Conservation (phyloP, 768 basidiomycete species). For the Pleurotus pulmonarius region DNA sequence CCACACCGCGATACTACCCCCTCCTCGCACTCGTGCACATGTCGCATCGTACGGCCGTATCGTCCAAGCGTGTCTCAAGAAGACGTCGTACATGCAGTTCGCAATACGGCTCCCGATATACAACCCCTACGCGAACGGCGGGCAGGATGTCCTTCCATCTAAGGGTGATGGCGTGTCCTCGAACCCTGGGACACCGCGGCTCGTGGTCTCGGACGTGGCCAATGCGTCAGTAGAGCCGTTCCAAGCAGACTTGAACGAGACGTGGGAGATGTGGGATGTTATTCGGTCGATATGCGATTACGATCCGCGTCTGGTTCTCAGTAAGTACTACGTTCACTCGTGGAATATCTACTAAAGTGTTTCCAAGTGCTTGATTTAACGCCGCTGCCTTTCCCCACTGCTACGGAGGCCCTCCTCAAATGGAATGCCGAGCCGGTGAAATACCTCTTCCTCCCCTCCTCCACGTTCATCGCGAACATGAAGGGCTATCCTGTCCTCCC, state of each 20-base stretch:
- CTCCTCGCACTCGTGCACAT: constrained; percentile 78
- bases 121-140: constrained; percentile 47
- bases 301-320: constrained; percentile 65
- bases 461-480: constrained; percentile 90
- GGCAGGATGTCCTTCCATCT: constrained; percentile 8
- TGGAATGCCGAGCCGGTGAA: constrained; percentile 95
- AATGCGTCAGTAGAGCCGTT: constrained; percentile 30
- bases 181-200: constrained; percentile 25
- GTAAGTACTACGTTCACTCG: constrained; percentile 36
- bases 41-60: constrained; percentile 93
- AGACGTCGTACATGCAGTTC: constrained; percentile 68
- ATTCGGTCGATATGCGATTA: constrained; percentile 90
- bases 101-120: constrained; percentile 83
- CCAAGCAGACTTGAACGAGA: constrained; percentile 62
- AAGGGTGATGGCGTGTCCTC: constrained; percentile 3
- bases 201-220: constrained; percentile 31
- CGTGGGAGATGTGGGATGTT: constrained; percentile 99
- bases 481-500: constrained; percentile 97
- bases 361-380: constrained; percentile 83
- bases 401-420: constrained; percentile 69
- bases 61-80: constrained; percentile 72
- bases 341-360: constrained; percentile 10
- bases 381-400: constrained; percentile 72
- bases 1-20: constrained; percentile 80
- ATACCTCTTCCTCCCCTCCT: constrained; percentile 83